Evolutionary conservation across 371 early-diverging fungal genomes (phyloP).

Genomic region (Mucor velutinosus): DNA sequence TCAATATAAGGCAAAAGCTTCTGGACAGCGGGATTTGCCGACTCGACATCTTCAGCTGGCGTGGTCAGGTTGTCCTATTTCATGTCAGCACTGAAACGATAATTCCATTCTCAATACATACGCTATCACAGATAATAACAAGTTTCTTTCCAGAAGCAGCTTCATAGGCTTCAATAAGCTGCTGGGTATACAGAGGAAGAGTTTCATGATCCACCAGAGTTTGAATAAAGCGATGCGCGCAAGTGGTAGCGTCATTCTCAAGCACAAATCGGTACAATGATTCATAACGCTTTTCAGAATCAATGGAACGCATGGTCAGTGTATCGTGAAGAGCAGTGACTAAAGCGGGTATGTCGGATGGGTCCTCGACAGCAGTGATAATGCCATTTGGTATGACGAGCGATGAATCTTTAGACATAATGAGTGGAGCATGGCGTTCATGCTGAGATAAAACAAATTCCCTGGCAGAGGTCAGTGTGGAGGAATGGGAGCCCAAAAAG

Average conservation of each 20-base stretch:
- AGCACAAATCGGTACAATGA: neutral
- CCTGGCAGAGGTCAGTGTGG: neutral
- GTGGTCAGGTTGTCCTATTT: too few species aligned
- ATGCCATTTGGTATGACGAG: neutral
- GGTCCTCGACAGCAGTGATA: neutral
- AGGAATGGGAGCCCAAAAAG: conserved; percentile 14
- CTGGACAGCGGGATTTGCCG: too few species aligned
- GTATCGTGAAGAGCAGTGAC: neutral
- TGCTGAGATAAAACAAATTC: neutral
- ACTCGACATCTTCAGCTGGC: too few species aligned
- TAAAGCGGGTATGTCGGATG: neutral
- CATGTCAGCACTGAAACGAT: too few species aligned
- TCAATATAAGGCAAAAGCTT: too few species aligned
- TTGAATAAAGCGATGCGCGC: neutral
- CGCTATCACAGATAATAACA: too few species aligned
- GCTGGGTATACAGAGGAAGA: too few species aligned
- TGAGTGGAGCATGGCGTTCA: neutral
- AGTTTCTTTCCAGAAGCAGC: too few species aligned
- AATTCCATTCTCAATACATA: too few species aligned
- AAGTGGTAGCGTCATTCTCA: neutral
- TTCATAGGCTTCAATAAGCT: too few species aligned
- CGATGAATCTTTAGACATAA: neutral
- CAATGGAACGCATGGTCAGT: neutral
- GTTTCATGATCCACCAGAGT: too few species aligned
- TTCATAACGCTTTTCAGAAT: neutral